Conservation (phyloP, 768 basidiomycete genomes). For the Tephrocybe sp. region DNA sequence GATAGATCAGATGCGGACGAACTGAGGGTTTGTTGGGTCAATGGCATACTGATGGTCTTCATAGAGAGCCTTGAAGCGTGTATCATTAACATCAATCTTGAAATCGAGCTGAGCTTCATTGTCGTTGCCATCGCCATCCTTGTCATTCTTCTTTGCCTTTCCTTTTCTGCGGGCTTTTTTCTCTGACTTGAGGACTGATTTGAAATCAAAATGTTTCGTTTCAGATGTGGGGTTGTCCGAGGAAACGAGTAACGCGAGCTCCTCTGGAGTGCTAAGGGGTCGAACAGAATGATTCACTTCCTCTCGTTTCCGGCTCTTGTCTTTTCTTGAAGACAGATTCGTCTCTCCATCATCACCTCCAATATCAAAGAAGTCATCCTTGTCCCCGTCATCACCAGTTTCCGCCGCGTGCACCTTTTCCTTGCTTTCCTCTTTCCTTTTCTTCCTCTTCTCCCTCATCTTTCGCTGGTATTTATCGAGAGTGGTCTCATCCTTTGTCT, state of each 20-base stretch:
- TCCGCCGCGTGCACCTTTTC: conserved; percentile 29
- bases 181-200: conserved; percentile 83
- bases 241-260: conserved; percentile 60
- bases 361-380: conserved; percentile 80
- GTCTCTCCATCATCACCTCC: conserved; percentile 38
- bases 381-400: conserved; percentile 16
- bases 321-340: conserved; percentile 9
- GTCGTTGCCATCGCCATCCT: conserved; percentile 34
- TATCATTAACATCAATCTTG: conserved; percentile 78
- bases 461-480: conserved; percentile 88
- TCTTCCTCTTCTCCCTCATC: conserved; percentile 84
- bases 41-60: conserved; percentile 93
- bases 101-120: conserved; percentile 82
- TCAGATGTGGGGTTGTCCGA: conserved; percentile 53
- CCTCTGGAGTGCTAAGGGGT: conserved; percentile 53
- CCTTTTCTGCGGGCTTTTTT: conserved; percentile 52
- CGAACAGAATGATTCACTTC: conserved; percentile 21
- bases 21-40: conserved; percentile 96
- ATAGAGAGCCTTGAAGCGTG: conserved; percentile 83
- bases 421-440: conserved; percentile 67
- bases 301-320: conserved; percentile 14
- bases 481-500: conserved; percentile 68
- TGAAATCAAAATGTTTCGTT: conserved; percentile 85
- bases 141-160: conserved; percentile 40
- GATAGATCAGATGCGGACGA: conserved; percentile 28